Conservation (phyloP, 1,139 yeast species). For the Spathaspora sp. region DNA sequence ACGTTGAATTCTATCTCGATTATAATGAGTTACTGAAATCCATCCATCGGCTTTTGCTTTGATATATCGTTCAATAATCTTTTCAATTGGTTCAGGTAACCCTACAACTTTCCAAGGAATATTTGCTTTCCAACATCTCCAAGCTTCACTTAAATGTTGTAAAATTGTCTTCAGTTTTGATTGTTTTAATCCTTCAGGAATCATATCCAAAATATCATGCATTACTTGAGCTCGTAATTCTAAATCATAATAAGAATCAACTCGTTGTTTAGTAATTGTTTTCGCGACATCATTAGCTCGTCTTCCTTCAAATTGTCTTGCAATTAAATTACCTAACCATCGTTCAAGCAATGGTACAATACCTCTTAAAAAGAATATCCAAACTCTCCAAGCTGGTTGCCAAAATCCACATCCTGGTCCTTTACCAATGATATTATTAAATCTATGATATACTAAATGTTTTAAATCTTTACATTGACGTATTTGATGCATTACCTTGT, state of each 20-base stretch:
- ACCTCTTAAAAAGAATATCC: constrained; percentile 92
- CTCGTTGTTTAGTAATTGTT: constrained; percentile 91
- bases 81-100: constrained; percentile 84
- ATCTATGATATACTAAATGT: constrained; percentile 82
- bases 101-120: constrained; percentile 99
- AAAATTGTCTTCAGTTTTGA: constrained; percentile 83
- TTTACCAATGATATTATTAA: constrained; percentile 81
- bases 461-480: constrained; percentile 94
- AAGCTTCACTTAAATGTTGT: constrained; percentile 95
- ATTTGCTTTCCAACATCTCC: constrained; percentile 99
- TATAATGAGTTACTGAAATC: constrained; percentile 90
- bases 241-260: constrained; percentile 91
- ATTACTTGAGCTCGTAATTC: constrained; percentile 92
- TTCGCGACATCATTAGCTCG: constrained; percentile 89
- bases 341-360: constrained; percentile 89
- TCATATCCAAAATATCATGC: constrained; percentile 95
- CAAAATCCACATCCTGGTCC: constrained; percentile 99
- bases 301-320: constrained; percentile 96
- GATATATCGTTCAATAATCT: constrained; percentile 82
- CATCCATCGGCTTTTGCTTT: constrained; percentile 97
- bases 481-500: constrained; percentile 97
- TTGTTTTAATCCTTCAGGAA: constrained; percentile 91
- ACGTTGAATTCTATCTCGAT: constrained; percentile 80
- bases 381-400: constrained; percentile 99
- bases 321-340: constrained; percentile 89